Base-by-base conservation (phyloP, 106 monocot genomes). In the Phalaenopsis aphrodite region DNA sequence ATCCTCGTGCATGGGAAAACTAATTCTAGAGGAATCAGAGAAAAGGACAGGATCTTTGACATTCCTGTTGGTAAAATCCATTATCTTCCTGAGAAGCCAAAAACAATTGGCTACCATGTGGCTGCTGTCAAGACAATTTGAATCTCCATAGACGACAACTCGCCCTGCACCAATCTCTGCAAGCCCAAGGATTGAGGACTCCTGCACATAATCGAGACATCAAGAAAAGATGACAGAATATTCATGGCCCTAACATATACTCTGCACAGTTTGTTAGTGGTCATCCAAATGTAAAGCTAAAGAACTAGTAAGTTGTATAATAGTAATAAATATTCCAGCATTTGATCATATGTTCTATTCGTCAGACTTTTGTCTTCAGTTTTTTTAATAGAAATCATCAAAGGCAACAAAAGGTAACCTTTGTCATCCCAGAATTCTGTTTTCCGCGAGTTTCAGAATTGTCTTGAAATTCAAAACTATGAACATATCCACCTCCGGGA, bases 71-170 rank as follows among this genome's bases (percentile, higher is more conserved):
- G 99, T 95, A 78, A 95, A 99, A 71, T 99, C 99, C 55, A 99
- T 67, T 49, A 99, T 87, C 83, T 93, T 95, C 76, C 75, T 87
- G 21, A 99, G 79, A 80, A 99, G 93, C 95, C 91, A 99, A 61
- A 83, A 99, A 83, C 99, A 96, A 80, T 95, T 95, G 61, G 95
- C 95, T 64, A 99, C 95, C 99, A 99, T 99, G 79, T 99, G 95
- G 79, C 99, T 95, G 79, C 95, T 91, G 79, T 99, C 99, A 82
- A 99, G 93, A 75, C 99, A 99, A 78, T 95, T 99, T 55, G 99
- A 99, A 72, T 99, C 99, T 15, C 99, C 99, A 90, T 99, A 99
- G 3, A 95, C 88, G 78, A 88, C 88, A 68, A 99, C 74, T 30
- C 91, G 86, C n/a, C 99, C 95, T 37, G 77, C 81, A 11, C 93